phyloP scores from a whole-genome alignment of 1,139 yeast species.

The Blastobotrys raffinosifermentans region DNA sequence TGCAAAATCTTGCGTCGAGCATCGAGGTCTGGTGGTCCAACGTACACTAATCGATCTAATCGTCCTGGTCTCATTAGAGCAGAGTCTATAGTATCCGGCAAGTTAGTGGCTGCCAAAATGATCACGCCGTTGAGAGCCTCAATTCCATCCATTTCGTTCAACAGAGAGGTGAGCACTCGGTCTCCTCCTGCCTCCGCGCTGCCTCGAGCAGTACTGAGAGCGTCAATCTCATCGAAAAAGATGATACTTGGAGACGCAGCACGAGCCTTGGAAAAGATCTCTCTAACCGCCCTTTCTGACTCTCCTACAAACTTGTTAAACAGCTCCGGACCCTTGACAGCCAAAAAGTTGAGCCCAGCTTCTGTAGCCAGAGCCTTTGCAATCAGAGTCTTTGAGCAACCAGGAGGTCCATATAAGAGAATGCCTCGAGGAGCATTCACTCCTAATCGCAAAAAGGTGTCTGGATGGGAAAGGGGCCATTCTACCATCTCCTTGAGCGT shows the following conservation, averaged over 20 bases:
- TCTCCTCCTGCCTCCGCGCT: conserved; percentile 66
- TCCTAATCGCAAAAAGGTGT: conserved; percentile 68
- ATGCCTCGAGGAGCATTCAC: conserved; percentile 90
- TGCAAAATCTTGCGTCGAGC: conserved; percentile 73
- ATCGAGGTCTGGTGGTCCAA: conserved; percentile 77
- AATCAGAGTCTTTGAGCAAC: conserved; percentile 89
- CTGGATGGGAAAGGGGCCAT: conserved; percentile 80
- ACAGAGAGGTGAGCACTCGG: conserved; percentile 79
- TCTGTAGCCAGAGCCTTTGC: conserved; percentile 96
- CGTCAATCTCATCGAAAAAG: conserved; percentile 94
- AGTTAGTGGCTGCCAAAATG: conserved; percentile 89
- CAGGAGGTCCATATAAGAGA: conserved; percentile 90
- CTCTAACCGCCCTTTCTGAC: conserved; percentile 82
- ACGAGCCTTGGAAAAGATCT: conserved; percentile 83
- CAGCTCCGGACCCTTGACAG: conserved; percentile 93
- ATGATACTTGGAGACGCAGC: conserved; percentile 91
- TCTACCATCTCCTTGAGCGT: conserved; percentile 87
- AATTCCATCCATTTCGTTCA: conserved; percentile 94
- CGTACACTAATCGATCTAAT: conserved; percentile 85
- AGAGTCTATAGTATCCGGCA: conserved; percentile 88
- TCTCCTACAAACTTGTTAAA: conserved; percentile 95
- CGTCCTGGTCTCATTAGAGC: conserved; percentile 93
- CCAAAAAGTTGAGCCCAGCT: conserved; percentile 84
- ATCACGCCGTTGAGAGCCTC: conserved; percentile 91
- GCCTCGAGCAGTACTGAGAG: conserved; percentile 71